Evolutionary conservation across 441 rosid genomes (phyloP), one percentile per base, ranked within the genome.

Genomic region (Aleurites moluccanus): DNA sequence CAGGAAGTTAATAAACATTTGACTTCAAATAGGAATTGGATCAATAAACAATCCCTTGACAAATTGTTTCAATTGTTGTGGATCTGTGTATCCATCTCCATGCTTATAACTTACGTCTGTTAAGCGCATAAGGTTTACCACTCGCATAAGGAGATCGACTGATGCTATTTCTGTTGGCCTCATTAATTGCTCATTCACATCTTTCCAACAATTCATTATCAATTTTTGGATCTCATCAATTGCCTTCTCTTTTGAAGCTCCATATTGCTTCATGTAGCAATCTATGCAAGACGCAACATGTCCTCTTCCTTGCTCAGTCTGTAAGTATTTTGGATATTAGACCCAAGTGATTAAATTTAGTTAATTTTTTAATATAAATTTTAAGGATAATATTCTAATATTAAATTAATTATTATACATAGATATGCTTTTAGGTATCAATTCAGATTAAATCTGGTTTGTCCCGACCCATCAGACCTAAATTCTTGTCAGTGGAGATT

Each of bases 301-400:
- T 23, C 33, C 65, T 72, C 84, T 78, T 27, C 53, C 52, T 38
- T 76, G 81, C 28, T 83, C 82, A 25, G 55, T 64, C 84, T 79
- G 23, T 25, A 11, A 63, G 33, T 50, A 3, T 30, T 28, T 28
- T 28, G 30, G 30, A 28, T 28, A 28, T 28, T 28, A 28, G 30
- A 28, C 2, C 2, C 33, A 30, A 30, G 3, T 30, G 33, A 30
- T 30, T 30, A 30, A 30, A 30, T 30, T 30, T 30, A 30, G 33
- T 30, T 30, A 30, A 30, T 30, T 30, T 30, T 30, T 30, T 1
- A 1, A 30, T 30, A 30, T 1, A n/a, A n/a, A 30, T 1, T 30
- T 30, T 3, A 30, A 30, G 3, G 33, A 30, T 30, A 30, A 30
- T 27, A 27, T 27, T 27, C 28, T 27, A 27, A 27, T 27, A 27